phyloP scores from a whole-genome alignment of 495 filamentous ascomycete genomes.

The Penicillium turbatum region DNA sequence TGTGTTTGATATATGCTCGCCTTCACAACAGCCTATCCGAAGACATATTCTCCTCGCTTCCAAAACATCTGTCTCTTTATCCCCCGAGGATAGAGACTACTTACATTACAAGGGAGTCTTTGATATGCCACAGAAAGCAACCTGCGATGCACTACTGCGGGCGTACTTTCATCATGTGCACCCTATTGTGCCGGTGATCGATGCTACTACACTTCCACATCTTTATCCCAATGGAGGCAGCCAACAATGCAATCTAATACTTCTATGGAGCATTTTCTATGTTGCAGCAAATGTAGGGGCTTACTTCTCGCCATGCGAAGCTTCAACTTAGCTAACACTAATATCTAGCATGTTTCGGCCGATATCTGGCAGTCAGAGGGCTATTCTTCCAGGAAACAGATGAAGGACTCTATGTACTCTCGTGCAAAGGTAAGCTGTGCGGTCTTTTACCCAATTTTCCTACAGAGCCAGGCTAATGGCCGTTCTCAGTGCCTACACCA shows the following conservation, averaged over 20 bases:
- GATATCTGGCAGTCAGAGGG: slow-evolving; percentile 27
- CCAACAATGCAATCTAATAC: slow-evolving; percentile 30
- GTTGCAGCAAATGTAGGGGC: slow-evolving; percentile 31
- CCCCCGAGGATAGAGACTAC: slow-evolving; percentile 27
- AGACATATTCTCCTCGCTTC: slow-evolving; percentile 28
- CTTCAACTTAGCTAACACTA: slow-evolving; percentile 18
- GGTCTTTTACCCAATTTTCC: neutral
- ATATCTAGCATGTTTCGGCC: slow-evolving; percentile 13
- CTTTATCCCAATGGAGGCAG: slow-evolving; percentile 20
- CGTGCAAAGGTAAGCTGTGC: slow-evolving; percentile 30
- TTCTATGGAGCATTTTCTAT: slow-evolving; percentile 44
- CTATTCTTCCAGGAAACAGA: slow-evolving; percentile 31
- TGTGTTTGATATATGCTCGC: slow-evolving; percentile 19
- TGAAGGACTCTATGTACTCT: slow-evolving; percentile 38
- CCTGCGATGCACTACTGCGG: slow-evolving; percentile 25
- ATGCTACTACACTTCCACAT: slow-evolving; percentile 27
- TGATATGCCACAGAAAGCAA: slow-evolving; percentile 17
- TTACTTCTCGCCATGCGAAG: neutral
- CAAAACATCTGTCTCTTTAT: slow-evolving; percentile 9
- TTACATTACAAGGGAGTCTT: slow-evolving; percentile 29
- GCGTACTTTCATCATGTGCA: slow-evolving; percentile 40
- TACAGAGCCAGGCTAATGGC: neutral
- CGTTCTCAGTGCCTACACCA: slow-evolving; percentile 32
- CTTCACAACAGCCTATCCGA: slow-evolving; percentile 16
- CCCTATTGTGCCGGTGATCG: slow-evolving; percentile 37